A percentile compares a stretch with the other conserved stretches of the same genome.
Conservation (phyloP, 805 yeast species). For the Candida dendrica region DNA sequence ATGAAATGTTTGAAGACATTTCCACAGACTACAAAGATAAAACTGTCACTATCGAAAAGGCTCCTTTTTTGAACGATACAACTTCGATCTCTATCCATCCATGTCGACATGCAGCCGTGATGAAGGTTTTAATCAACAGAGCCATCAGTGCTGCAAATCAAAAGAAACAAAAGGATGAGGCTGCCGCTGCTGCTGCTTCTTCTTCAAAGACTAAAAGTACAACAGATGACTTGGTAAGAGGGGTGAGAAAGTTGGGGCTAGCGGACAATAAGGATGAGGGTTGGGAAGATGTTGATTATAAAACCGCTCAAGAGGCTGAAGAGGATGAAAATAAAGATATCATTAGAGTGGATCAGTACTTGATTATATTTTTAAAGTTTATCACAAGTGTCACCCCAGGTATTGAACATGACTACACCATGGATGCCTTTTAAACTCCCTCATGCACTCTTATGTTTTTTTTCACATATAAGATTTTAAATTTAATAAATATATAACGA, state of each 20-base stretch:
- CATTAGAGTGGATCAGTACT: conserved; percentile 84
- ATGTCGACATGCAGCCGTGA: conserved; percentile 90
- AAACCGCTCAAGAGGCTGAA: conserved; percentile 9
- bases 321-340: conserved; percentile 33
- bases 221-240: conserved; percentile 25
- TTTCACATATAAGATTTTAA: too few species aligned
- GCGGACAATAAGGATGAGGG: conserved; percentile 39
- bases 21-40: conserved; percentile 87
- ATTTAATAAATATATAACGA: too few species aligned
- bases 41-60: conserved; percentile 91
- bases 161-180: conserved; percentile 19
- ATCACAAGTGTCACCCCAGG: conserved; percentile 97
- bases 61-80: conserved; percentile 76
- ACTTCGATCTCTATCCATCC: conserved; percentile 87
- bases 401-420: conserved; percentile 95
- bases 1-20: conserved; percentile 92
- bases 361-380: conserved; percentile 84
- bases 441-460: too few species aligned
- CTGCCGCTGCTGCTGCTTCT: too few species aligned
- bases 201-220: too few species aligned
- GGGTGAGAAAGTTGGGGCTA: conserved; percentile 41
- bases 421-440: conserved; percentile 67
- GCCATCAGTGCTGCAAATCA: conserved; percentile 47
- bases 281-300: conserved; percentile 48
- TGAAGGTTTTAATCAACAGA: conserved; percentile 77